Evolutionary conservation across 1,284 basidiomycete species (phyloP).

Genomic region (Thecaphora thlaspeos): DNA sequence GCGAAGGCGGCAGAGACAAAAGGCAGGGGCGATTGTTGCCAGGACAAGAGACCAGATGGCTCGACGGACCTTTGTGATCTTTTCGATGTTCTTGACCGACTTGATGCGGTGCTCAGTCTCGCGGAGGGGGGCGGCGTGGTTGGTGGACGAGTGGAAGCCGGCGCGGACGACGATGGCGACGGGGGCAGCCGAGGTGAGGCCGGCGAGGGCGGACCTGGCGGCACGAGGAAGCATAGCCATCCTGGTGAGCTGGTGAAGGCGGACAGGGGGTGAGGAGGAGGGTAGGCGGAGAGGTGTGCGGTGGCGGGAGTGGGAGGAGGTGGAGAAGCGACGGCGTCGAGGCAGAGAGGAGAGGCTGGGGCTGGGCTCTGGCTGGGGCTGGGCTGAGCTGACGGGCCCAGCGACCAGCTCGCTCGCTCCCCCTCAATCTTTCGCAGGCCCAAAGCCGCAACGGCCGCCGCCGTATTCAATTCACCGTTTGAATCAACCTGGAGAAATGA

Average conservation of each 20-base stretch:
- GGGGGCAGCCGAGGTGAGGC: slow-evolving; percentile 30
- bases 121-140: slow-evolving; percentile 93
- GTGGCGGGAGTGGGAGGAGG: background rate
- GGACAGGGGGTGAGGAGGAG: slow-evolving; percentile 2
- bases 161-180: slow-evolving; percentile 38
- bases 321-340: too few relatives aligned
- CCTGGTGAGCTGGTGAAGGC: slow-evolving; percentile 4
- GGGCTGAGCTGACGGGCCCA: too few relatives aligned
- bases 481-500: too few relatives aligned
- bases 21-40: too few relatives aligned
- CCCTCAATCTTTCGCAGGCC: too few relatives aligned
- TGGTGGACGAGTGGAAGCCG: slow-evolving; percentile 60
- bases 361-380: too few relatives aligned
- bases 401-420: too few relatives aligned
- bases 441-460: too few relatives aligned
- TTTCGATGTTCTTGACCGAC: slow-evolving; percentile 93
- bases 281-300: slow-evolving; percentile 1
- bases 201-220: slow-evolving; percentile 39
- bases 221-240: slow-evolving; percentile 52
- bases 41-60: background rate
- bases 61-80: slow-evolving; percentile 86
- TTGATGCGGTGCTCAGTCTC: slow-evolving; percentile 96
- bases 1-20: too few relatives aligned
- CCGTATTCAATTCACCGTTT: too few relatives aligned
- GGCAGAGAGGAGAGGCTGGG: too few relatives aligned